These are phyloP conservation scores for Purshia tridentata DNA, from an alignment of 306 rosid genomes.

Conservation along the genomic window DNA sequence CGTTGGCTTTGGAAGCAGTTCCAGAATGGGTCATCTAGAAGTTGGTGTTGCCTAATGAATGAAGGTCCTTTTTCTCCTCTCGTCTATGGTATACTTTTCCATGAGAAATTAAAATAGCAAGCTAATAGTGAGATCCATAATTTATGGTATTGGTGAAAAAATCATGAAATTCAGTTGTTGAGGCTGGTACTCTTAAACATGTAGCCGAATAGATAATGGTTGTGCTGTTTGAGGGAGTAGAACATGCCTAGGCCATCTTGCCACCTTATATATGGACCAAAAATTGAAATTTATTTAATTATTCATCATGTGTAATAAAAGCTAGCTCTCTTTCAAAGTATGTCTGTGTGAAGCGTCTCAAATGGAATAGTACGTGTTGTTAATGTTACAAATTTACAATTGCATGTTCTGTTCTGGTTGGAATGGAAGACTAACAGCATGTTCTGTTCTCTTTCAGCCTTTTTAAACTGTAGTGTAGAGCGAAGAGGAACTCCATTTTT, in stretches of 20 bases:
- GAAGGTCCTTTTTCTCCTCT: not conserved
- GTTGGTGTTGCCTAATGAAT: slow-evolving; percentile 55
- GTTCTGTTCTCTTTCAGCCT: too few species aligned
- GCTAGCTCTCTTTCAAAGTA: not conserved
- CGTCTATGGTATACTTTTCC: not conserved
- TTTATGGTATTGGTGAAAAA: too few species aligned
- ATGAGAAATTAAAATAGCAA: not conserved
- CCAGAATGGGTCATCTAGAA: slow-evolving; percentile 42
- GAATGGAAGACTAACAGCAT: too few species aligned
- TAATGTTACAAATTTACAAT: too few species aligned
- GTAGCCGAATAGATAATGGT: slow-evolving; percentile 13
- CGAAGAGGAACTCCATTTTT: too few species aligned
- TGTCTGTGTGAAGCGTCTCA: not conserved
- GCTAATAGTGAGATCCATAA: not conserved
- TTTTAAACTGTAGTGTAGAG: too few species aligned
- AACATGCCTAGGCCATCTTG: not conserved
- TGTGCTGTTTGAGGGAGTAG: slow-evolving; percentile 14
- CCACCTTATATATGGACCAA: not conserved
- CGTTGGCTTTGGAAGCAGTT: slow-evolving; percentile 36
- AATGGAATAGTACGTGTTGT: not conserved
- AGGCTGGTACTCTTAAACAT: not conserved
- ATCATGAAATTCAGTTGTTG: too few species aligned
- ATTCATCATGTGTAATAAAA: not conserved
- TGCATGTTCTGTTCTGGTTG: too few species aligned
- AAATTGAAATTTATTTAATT: not conserved